These are phyloP conservation scores for Colletotrichum aenigma DNA, from an alignment of 2,329 filamentous ascomycete genomes.

Conservation along the genomic window DNA sequence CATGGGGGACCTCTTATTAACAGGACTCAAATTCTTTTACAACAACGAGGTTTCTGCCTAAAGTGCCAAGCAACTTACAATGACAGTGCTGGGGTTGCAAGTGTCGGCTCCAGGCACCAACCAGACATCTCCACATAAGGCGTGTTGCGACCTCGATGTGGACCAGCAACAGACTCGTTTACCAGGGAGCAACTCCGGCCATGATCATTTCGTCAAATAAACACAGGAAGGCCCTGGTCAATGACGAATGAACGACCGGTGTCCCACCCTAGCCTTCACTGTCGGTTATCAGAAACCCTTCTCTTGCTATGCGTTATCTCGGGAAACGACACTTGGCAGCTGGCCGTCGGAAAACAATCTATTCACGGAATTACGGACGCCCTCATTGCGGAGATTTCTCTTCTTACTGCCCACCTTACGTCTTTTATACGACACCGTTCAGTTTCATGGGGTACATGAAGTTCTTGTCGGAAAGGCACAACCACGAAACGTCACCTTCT, in stretches of 20 bases:
- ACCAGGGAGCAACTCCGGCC: neutral
- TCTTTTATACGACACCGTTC: neutral
- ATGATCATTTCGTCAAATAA: fast-evolving
- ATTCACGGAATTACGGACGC: too few species aligned
- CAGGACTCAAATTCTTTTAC: fast-evolving
- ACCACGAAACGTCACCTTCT: neutral
- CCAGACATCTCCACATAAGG: neutral
- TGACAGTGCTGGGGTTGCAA: fast-evolving
- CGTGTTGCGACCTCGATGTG: neutral
- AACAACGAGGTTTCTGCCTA: neutral
- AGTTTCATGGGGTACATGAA: neutral
- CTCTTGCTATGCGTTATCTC: fast-evolving
- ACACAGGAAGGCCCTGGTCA: fast-evolving
- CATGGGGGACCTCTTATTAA: neutral
- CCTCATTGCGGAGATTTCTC: neutral
- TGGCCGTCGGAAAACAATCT: neutral
- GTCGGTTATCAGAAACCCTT: neutral
- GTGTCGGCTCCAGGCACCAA: neutral
- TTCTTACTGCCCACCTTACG: fast-evolving
- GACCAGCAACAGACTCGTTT: fast-evolving
- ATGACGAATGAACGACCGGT: neutral
- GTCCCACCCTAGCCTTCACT: neutral
- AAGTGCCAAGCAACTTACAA: neutral
- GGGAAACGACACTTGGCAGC: neutral
- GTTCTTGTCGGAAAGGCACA: neutral